Conservation (phyloP, 495 filamentous ascomycete genomes). For the Xylaria telfairii region DNA sequence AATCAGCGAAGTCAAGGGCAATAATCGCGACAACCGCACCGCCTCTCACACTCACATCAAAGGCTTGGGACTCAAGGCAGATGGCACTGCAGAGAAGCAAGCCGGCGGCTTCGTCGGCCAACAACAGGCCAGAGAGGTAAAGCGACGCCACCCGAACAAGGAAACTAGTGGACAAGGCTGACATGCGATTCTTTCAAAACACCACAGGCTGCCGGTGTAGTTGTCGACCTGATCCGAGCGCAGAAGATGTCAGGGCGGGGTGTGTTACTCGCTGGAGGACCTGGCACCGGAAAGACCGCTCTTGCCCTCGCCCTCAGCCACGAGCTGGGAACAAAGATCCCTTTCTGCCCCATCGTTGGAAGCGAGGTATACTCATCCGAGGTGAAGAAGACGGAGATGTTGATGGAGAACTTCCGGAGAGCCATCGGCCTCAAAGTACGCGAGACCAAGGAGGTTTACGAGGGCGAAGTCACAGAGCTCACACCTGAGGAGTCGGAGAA, state of each 20-base stretch:
- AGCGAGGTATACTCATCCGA: slow-evolving; percentile 97
- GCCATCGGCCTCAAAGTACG: slow-evolving; percentile 95
- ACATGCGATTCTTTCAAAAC: slow-evolving; percentile 16
- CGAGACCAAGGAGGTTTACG: slow-evolving; percentile 98
- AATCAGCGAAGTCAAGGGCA: slow-evolving; percentile 95
- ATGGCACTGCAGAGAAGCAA: slow-evolving; percentile 80
- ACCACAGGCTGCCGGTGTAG: slow-evolving; percentile 79
- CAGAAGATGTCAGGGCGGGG: slow-evolving; percentile 98
- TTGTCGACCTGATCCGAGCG: slow-evolving; percentile 90
- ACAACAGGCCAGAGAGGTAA: slow-evolving; percentile 81
- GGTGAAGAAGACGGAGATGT: slow-evolving; percentile 97
- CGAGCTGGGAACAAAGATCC: slow-evolving; percentile 95
- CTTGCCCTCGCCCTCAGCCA: slow-evolving; percentile 92
- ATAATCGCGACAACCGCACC: slow-evolving; percentile 92
- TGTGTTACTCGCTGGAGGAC: slow-evolving; percentile 87
- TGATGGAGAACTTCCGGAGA: slow-evolving; percentile 98
- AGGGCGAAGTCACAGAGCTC: slow-evolving; percentile 94
- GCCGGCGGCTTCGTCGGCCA: slow-evolving; percentile 90
- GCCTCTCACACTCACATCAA: slow-evolving; percentile 97
- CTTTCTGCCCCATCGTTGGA: slow-evolving; percentile 95
- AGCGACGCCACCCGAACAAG: slow-evolving; percentile 5
- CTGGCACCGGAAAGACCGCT: slow-evolving; percentile 96
- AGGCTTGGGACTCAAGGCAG: slow-evolving; percentile 80
- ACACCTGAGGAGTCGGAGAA: slow-evolving; percentile 98
- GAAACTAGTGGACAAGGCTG: slow-evolving; percentile 18